Evolutionary conservation across 2,329 filamentous ascomycete genomes (phyloP).

Genomic region (Verticillium isaacii): DNA sequence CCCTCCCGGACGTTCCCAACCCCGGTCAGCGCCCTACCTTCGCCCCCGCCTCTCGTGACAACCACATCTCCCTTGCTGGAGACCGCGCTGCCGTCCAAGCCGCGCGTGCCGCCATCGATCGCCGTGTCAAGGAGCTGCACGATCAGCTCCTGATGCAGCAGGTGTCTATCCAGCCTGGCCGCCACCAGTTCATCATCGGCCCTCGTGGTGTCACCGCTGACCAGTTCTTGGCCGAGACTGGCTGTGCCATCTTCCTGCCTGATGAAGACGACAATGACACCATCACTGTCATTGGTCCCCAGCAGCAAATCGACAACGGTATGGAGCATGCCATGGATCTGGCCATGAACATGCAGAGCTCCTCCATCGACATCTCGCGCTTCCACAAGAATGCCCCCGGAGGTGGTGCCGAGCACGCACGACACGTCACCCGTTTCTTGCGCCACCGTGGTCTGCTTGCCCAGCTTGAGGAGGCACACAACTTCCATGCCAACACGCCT

Average conservation of each 20-base stretch:
- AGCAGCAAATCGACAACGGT: conserved; percentile 67
- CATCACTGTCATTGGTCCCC: conserved; percentile 78
- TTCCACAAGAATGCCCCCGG: conserved; percentile 71
- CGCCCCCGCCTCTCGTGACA: conserved; percentile 61
- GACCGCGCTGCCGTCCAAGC: conserved; percentile 79
- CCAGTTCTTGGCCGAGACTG: conserved; percentile 85
- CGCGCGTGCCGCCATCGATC: conserved; percentile 75
- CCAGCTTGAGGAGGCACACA: conserved; percentile 73
- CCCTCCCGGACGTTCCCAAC: conserved; percentile 57
- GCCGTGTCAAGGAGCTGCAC: conserved; percentile 69
- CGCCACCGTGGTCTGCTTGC: conserved; percentile 76
- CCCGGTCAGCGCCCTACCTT: conserved; percentile 67
- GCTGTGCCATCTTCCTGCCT: conserved; percentile 82
- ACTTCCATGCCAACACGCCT: conserved; percentile 83
- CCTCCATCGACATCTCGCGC: conserved; percentile 75
- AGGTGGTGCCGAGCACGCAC: conserved; percentile 73
- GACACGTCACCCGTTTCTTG: conserved; percentile 83
- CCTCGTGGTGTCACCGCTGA: conserved; percentile 74
- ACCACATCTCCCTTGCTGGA: conserved; percentile 80
- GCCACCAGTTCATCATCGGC: conserved; percentile 93
- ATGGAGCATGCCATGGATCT: conserved; percentile 83
- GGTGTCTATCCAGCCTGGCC: conserved; percentile 75
- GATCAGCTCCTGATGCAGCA: conserved; percentile 73
- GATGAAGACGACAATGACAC: conserved; percentile 73
- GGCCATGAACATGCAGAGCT: conserved; percentile 80